Conservation (phyloP, 345 rosid species). For the Anastatica hierochuntica region DNA sequence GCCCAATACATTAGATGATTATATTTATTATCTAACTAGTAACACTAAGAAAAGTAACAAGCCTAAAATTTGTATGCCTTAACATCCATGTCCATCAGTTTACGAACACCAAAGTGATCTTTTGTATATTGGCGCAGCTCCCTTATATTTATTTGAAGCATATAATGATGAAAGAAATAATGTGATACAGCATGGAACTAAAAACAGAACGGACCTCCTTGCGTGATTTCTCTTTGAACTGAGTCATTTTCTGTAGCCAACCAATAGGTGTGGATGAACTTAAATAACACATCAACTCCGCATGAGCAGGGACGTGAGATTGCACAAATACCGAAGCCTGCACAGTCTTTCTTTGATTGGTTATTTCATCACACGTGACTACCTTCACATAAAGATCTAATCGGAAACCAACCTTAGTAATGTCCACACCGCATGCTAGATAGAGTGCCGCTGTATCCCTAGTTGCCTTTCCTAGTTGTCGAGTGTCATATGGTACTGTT, state of each 20-base stretch:
- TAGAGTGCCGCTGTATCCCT: conserved; percentile 84
- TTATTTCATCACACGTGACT: background rate
- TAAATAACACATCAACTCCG: conserved; percentile 73
- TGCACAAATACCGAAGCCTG: conserved; percentile 94
- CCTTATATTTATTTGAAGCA: background rate
- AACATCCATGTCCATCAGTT: too few relatives aligned
- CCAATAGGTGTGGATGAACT: conserved; percentile 82
- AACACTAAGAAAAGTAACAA: too few relatives aligned
- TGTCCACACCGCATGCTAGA: conserved; percentile 84
- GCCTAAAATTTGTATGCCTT: too few relatives aligned
- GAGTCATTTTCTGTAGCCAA: conserved; percentile 83
- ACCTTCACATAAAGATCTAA: background rate
- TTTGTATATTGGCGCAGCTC: too few relatives aligned
- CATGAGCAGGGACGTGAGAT: conserved; percentile 76
- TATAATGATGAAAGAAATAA: background rate
- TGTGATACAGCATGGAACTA: too few relatives aligned
- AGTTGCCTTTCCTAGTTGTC: conserved; percentile 56
- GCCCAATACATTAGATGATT: too few relatives aligned
- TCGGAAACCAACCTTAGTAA: conserved; percentile 44
- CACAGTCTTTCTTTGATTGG: conserved; percentile 2
- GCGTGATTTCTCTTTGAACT: conserved; percentile 89
- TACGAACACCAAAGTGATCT: background rate
- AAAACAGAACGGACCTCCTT: conserved; percentile 50
- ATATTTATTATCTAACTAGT: too few relatives aligned
- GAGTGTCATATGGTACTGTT: conserved; percentile 64